phyloP scores from a whole-genome alignment of 2,329 filamentous ascomycete species.

The Penicillium rolfsii region DNA sequence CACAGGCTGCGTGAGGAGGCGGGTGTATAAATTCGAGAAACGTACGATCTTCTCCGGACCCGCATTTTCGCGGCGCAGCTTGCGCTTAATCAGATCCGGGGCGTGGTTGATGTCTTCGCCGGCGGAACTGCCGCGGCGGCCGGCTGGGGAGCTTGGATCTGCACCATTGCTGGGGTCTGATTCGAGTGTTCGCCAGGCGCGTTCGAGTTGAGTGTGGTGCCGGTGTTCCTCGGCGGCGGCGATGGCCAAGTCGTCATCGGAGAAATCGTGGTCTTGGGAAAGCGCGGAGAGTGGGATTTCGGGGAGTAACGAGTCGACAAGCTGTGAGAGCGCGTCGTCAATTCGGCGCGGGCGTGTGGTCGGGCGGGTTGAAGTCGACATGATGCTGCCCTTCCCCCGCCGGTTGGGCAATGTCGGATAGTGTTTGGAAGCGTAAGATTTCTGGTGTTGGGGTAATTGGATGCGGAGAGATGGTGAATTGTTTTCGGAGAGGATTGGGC shows the following conservation, averaged over 20 bases:
- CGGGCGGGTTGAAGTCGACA: constrained; percentile 39
- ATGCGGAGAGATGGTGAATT: neutral
- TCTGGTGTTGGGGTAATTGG: constrained; percentile 1
- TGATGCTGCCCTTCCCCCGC: constrained; percentile 21
- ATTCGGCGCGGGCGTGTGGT: constrained; percentile 45
- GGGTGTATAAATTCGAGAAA: constrained; percentile 89
- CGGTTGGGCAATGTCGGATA: constrained; percentile 7
- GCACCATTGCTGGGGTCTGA: constrained; percentile 29
- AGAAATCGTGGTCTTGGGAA: constrained; percentile 34
- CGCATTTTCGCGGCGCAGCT: constrained; percentile 76
- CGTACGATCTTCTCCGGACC: constrained; percentile 74
- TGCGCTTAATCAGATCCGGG: constrained; percentile 87
- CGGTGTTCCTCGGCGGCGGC: constrained; percentile 43
- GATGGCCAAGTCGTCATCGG: constrained; percentile 41
- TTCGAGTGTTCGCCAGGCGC: constrained; percentile 45
- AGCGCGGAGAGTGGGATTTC: constrained; percentile 38
- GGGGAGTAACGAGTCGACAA: constrained; percentile 48
- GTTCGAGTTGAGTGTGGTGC: constrained; percentile 40
- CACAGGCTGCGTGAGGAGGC: constrained; percentile 86
- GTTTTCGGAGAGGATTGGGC: constrained; percentile 3
- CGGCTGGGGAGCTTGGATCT: constrained; percentile 33
- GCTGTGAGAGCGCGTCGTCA: constrained; percentile 49
- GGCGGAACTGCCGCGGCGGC: constrained; percentile 38
- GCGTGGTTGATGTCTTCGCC: constrained; percentile 76
- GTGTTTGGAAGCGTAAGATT: constrained; percentile 2